Evolutionary conservation across 2,329 filamentous ascomycete species (phyloP).

Genomic region (Byssothecium circinans): DNA sequence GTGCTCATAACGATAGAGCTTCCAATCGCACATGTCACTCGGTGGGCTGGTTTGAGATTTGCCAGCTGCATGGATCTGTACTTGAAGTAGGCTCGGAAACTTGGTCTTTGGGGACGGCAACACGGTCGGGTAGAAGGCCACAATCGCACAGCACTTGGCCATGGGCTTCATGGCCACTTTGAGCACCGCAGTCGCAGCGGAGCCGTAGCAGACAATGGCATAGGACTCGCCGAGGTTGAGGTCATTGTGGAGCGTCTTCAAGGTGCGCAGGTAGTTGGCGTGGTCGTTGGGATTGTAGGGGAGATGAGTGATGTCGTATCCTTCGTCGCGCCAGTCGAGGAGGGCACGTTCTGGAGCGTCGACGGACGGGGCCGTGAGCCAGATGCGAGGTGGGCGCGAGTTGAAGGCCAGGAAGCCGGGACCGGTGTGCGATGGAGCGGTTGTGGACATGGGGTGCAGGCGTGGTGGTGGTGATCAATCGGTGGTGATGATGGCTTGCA

Average conservation of each 20-base stretch:
- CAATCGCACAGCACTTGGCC: conserved; percentile 43
- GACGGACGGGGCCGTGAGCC: conserved; percentile 43
- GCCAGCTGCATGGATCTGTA: conserved; percentile 47
- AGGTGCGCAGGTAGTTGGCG: conserved; percentile 33
- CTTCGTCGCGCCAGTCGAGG: conserved; percentile 46
- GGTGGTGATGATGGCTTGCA: background rate
- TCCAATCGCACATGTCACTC: conserved; percentile 41
- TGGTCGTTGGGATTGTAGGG: conserved; percentile 31
- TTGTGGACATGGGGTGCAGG: conserved; percentile 32
- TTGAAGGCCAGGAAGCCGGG: conserved; percentile 44
- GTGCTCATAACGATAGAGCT: conserved; percentile 44
- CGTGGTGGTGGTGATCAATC: background rate
- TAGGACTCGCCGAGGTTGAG: conserved; percentile 44
- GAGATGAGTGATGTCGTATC: conserved; percentile 47
- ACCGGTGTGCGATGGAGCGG: conserved; percentile 26
- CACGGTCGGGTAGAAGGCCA: conserved; percentile 48
- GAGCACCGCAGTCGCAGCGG: conserved; percentile 46
- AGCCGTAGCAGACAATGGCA: conserved; percentile 44
- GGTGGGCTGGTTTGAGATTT: conserved; percentile 26
- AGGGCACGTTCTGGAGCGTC: conserved; percentile 44
- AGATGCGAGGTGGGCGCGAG: conserved; percentile 40
- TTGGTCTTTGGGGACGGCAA: conserved; percentile 42
- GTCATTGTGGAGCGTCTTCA: conserved; percentile 43
- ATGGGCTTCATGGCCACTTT: conserved; percentile 46
- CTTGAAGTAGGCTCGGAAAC: conserved; percentile 42